Conservation (phyloP, 2,329 filamentous ascomycete genomes). For the Curvularia spicifera region DNA sequence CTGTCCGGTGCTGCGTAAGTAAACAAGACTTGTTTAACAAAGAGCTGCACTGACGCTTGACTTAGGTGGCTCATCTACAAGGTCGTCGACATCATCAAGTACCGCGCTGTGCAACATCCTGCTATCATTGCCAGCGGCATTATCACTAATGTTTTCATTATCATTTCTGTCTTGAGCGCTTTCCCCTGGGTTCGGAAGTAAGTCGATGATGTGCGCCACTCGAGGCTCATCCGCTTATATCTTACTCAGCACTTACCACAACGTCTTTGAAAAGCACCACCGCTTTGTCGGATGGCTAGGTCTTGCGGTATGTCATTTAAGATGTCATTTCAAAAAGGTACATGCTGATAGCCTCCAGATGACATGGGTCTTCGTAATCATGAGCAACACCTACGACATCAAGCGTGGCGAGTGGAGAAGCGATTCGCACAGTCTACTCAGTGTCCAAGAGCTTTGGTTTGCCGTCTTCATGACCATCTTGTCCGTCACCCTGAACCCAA, state of each 20-base stretch:
- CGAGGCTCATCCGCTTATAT: constrained; percentile 19
- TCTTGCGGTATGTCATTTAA: constrained; percentile 36
- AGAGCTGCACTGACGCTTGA: constrained; percentile 14
- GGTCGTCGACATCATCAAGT: constrained; percentile 44
- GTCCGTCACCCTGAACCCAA: constrained; percentile 21
- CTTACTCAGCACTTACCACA: constrained; percentile 40
- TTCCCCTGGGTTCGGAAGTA: constrained; percentile 48
- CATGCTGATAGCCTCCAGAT: constrained; percentile 30
- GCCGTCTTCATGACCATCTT: constrained; percentile 48
- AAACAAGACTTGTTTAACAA: not conserved
- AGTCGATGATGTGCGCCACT: constrained; percentile 9
- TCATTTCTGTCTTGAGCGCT: constrained; percentile 45
- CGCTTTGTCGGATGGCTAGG: constrained; percentile 47
- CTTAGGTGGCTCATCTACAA: constrained; percentile 46
- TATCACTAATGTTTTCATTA: constrained; percentile 44
- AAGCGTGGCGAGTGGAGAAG: constrained; percentile 41
- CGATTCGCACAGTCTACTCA: constrained; percentile 38
- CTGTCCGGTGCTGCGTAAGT: constrained; percentile 44
- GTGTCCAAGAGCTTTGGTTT: constrained; percentile 46
- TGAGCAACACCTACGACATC: constrained; percentile 46
- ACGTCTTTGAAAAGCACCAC: constrained; percentile 47
- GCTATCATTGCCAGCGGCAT: constrained; percentile 44
- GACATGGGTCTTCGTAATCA: constrained; percentile 46
- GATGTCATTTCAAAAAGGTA: not conserved
- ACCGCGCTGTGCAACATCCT: constrained; percentile 41